phyloP scores from a whole-genome alignment of 129 eudicot genomes.

The Lactuca saligna region DNA sequence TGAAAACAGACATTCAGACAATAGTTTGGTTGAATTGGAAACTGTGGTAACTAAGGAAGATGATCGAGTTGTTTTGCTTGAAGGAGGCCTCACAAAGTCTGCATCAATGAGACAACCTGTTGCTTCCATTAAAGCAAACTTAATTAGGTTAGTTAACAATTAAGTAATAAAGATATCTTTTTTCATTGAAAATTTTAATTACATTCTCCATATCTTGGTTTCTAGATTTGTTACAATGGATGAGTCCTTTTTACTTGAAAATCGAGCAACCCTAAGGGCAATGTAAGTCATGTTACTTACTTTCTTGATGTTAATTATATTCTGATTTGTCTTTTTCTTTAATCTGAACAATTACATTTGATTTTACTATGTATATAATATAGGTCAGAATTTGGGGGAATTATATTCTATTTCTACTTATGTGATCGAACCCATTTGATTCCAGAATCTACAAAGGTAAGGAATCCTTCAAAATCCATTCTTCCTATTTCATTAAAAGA shows the following conservation, averaged over 20 bases:
- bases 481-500: constrained; percentile 5
- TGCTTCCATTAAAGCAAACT: constrained; percentile 60
- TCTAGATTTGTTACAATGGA: constrained; percentile 88
- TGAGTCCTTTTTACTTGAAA: constrained; percentile 84
- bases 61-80: constrained; percentile 76
- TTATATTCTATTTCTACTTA: constrained; percentile 77
- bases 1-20: constrained; percentile 76
- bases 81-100: constrained; percentile 87
- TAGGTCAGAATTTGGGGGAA: constrained; percentile 97
- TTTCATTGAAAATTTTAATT: constrained; percentile 4
- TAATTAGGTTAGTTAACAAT: constrained; percentile 54
- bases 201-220: constrained; percentile 24
- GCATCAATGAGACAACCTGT: constrained; percentile 58
- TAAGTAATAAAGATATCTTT: background rate
- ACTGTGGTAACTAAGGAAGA: constrained; percentile 64
- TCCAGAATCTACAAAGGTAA: constrained; percentile 81
- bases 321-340: constrained; percentile 1
- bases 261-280: constrained; percentile 83
- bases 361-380: constrained; percentile 16
- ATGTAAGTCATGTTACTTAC: constrained; percentile 52
- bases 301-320: constrained; percentile 1
- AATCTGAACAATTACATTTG: constrained; percentile 19
- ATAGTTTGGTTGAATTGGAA: constrained; percentile 73
- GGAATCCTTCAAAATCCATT: background rate
- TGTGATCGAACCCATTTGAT: constrained; percentile 89